Base-by-base conservation (phyloP, 208 protist genomes). In the Wallacemonas collosoma region DNA sequence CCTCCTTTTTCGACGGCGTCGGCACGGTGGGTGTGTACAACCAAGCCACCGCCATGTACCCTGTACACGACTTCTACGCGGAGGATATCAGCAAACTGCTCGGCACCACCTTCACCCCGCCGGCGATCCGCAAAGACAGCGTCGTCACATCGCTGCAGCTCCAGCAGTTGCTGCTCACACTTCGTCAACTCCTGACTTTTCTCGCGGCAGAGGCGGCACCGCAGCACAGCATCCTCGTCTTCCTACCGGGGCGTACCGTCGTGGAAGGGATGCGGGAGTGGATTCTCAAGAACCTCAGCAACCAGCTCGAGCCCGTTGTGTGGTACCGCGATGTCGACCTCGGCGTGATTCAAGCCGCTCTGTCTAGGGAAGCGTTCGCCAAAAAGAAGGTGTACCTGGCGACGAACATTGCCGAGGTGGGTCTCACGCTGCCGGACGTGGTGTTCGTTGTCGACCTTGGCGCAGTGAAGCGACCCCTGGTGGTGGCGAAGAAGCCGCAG, bases 341-440 rank as follows among this genome's bases (percentile, higher is more conserved):
- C 11, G 68, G 89, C 15, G 69, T 87, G 17, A 89, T 99, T n/a
- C 95, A 99, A 71, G 91, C 87, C 39, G 87, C 87, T 2, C 72
- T 99, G 1, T 68, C 95, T n/a, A 83, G 87, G 4, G 78, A 95
- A 15, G 85, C 98, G 51, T 73, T 72, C 11, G 93, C 83, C 44
- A 81, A 84, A 15, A 86, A 97, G 61, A 99, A 99, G 79, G 84
- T 98, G 11, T 94, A 98, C 61, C 68, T 98, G 15, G 87, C 94
- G 15, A 99, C 98, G 7, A 98, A 98, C 79, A 99, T 99, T 75
- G 98, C 98, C 7, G 98, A 99, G 76, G 98, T 98, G 8, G 96
- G 88, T 41, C 64, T 99, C 7, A 99, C 98, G 36, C 91, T 99
- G 66, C 96, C 98, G 9, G 98, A 99, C 74, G 90, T 96, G 9